Evolutionary conservation across 2,329 filamentous ascomycete genomes (phyloP), one percentile per base, ranked within the genome.

Genomic region (Ceratocystis huliohia): DNA sequence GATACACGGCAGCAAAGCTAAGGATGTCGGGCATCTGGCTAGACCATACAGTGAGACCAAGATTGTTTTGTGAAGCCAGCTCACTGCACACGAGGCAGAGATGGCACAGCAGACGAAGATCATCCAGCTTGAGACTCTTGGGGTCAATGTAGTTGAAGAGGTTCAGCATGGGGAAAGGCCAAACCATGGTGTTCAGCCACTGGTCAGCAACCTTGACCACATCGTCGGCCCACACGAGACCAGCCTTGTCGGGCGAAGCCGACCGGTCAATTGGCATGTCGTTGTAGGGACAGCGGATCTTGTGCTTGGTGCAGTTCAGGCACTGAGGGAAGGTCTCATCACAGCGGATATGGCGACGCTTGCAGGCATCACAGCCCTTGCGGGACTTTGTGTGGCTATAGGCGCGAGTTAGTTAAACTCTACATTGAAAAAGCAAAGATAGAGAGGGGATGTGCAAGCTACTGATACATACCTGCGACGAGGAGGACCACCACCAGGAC

Each of bases 301-400:
- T 96, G 79, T 99, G 94, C 79, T 97, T 99, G 69, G 93, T 96
- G 78, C 94, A 99, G 78, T 99, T 99, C 73, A 91, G 91, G 79
- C 93, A 99, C 83, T 99, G 94, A 64, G 94, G 94, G 73, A 96
- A 96, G 71, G 86, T 96, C 77, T 99, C 94, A 74, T 99, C 94
- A 78, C 94, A 99, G 73, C 94, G 85, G 75, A 99, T 99, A 77
- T 99, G 94, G 75, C 94, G 86, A 75, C 89, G 88, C 79, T 99
- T 99, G 84, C 94, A 99, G 69, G 91, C 96, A 73, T 95, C 93
- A 82, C 94, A 99, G 70, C 94, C 94, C 79, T 96, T 97, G 74
- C 94, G 88, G 73, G 93, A 97, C 81, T 99, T 99, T 75, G 94
- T 99, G 80, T 99, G 94, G 80, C 93, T 96, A 75, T 25, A 68